These are phyloP conservation scores for Cladophialophora chaetospira DNA, from an alignment of 2,329 filamentous ascomycete species.

Conservation along the genomic window DNA sequence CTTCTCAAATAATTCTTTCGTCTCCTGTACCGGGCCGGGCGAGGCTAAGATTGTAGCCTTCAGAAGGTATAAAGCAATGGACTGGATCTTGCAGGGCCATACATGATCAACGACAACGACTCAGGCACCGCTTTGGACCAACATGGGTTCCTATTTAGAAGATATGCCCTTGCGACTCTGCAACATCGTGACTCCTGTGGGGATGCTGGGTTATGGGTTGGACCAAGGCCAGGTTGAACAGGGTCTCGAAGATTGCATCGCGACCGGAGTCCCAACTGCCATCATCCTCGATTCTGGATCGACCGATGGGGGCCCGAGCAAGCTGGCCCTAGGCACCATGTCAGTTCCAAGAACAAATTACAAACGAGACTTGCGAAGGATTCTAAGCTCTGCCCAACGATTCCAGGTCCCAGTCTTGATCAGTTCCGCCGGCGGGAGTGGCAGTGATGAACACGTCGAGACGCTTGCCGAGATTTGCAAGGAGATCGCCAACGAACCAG, in stretches of 20 bases:
- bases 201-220: slow-evolving; percentile 22
- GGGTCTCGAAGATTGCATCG: neutral
- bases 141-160: neutral
- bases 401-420: slow-evolving; percentile 41
- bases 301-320: slow-evolving; percentile 5
- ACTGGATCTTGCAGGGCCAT: neutral
- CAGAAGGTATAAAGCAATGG: neutral
- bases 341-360: slow-evolving; percentile 6
- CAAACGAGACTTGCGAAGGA: slow-evolving; percentile 8
- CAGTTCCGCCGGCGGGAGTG: slow-evolving; percentile 52
- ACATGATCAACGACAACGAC: neutral
- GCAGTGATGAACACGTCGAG: slow-evolving; percentile 46
- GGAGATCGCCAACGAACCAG: slow-evolving; percentile 37
- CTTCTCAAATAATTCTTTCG: neutral
- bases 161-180: neutral
- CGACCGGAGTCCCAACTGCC: neutral
- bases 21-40: neutral
- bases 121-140: no score
- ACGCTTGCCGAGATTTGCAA: slow-evolving; percentile 44
- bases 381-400: slow-evolving; percentile 40
- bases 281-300: slow-evolving; percentile 1
- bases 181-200: slow-evolving; percentile 8
- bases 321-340: slow-evolving; percentile 30
- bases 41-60: neutral
- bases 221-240: neutral